A percentile compares a stretch with the other conserved stretches of the same genome.
phyloP scores from a whole-genome alignment of 1,284 basidiomycete species.

The Schizophyllum amplum region DNA sequence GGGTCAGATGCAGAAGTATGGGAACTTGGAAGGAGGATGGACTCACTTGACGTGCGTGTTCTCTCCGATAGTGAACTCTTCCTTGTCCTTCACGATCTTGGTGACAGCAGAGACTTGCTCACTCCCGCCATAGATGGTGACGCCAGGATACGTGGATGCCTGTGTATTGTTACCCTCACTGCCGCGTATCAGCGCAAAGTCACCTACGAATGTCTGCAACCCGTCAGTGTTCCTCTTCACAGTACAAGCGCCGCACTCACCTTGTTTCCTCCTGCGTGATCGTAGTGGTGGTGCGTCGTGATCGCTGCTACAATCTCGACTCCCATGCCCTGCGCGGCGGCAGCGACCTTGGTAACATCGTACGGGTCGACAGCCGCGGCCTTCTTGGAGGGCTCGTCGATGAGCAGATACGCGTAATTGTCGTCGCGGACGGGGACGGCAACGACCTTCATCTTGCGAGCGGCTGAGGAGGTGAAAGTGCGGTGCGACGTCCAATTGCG shows the following conservation, averaged over 20 bases:
- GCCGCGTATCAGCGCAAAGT: constrained; percentile 38
- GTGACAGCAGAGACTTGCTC: constrained; percentile 62
- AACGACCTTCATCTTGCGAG: constrained; percentile 54
- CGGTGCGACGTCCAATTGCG: not conserved
- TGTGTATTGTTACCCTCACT: constrained; percentile 19
- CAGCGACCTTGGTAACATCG: constrained; percentile 70
- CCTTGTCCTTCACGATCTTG: constrained; percentile 69
- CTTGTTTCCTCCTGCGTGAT: constrained; percentile 81
- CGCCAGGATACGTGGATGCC: constrained; percentile 55
- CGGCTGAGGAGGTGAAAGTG: not conserved
- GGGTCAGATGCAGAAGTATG: constrained; percentile 7
- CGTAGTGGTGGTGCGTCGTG: constrained; percentile 85
- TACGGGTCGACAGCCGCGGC: constrained; percentile 81
- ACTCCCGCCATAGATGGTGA: constrained; percentile 83
- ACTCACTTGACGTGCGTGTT: constrained; percentile 62
- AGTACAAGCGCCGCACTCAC: constrained; percentile 16
- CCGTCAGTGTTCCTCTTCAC: not conserved
- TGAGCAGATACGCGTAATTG: constrained; percentile 85
- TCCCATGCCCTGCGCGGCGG: constrained; percentile 55
- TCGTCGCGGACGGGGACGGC: constrained; percentile 74
- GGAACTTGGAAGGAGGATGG: constrained; percentile 1
- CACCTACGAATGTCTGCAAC: constrained; percentile 22
- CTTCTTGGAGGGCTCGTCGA: constrained; percentile 62
- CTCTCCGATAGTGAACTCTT: constrained; percentile 68
- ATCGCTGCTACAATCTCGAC: constrained; percentile 71